phyloP scores from a whole-genome alignment of 306 rosid genomes.

The Rosa lucieae region DNA sequence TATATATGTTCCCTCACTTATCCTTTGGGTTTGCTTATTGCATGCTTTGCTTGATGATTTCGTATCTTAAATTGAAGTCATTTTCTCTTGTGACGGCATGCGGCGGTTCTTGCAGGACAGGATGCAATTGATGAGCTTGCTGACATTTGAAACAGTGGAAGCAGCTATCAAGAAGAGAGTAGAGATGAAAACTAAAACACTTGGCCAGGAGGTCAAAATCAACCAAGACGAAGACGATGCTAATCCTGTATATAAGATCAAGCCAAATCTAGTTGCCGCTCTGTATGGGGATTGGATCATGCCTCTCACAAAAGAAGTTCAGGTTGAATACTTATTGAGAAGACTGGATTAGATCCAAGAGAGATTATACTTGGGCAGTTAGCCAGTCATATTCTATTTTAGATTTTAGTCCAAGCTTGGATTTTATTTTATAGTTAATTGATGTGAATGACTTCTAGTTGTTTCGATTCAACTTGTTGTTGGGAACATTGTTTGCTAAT shows the following conservation, averaged over 20 bases:
- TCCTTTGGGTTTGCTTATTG: neutral
- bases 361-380: neutral
- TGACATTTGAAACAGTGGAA: slow-evolving; percentile 51
- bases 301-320: slow-evolving; percentile 64
- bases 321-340: slow-evolving; percentile 51
- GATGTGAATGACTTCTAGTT: neutral
- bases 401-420: neutral
- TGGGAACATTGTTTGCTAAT: neutral
- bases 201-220: slow-evolving; percentile 36
- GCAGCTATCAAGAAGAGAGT: slow-evolving; percentile 42
- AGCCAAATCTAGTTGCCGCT: slow-evolving; percentile 40
- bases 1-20: neutral
- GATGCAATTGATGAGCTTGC: slow-evolving; percentile 33
- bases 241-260: slow-evolving; percentile 40
- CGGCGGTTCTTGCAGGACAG: slow-evolving; percentile 37
- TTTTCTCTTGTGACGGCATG: neutral
- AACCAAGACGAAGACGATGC: slow-evolving; percentile 19
- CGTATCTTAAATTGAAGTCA: neutral
- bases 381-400: neutral
- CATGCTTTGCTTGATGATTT: slow-evolving; percentile 5
- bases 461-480: neutral
- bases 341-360: slow-evolving; percentile 32
- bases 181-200: slow-evolving; percentile 43
- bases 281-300: slow-evolving; percentile 52
- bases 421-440: neutral